A percentile compares a stretch with the other conserved stretches of the same genome.
phyloP scores from a whole-genome alignment of 139 green algal species.

The Coccomyxa sp. region DNA sequence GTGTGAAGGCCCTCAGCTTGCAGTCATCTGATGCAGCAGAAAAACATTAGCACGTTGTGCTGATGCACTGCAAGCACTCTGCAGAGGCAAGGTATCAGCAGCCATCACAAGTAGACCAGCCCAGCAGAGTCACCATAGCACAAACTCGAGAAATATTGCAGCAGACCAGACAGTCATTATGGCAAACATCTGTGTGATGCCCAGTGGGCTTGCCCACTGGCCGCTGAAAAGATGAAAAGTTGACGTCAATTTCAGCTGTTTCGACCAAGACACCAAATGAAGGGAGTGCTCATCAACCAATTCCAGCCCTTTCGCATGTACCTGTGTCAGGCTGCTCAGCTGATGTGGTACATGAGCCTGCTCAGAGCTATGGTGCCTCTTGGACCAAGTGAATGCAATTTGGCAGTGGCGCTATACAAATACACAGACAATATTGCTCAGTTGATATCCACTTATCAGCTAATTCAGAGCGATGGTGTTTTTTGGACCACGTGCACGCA shows the following conservation, averaged over 20 bases:
- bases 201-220: background rate
- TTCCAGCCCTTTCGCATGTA: background rate
- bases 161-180: background rate
- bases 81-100: background rate
- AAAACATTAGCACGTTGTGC: too few relatives aligned
- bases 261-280: background rate
- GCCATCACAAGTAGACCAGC: background rate
- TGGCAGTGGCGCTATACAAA: too few relatives aligned
- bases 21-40: background rate
- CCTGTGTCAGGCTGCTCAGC: background rate
- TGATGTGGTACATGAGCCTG: background rate
- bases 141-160: background rate
- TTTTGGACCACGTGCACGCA: too few relatives aligned
- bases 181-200: background rate
- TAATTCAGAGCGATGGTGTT: too few relatives aligned
- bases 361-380: background rate
- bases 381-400: background rate
- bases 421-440: too few relatives aligned
- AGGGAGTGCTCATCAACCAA: background rate
- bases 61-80: background rate
- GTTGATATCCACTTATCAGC: too few relatives aligned
- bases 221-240: background rate
- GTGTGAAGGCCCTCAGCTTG: background rate
- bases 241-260: background rate
- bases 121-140: background rate